Evolutionary conservation across 2,329 filamentous ascomycete species (phyloP).

Genomic region (Bipolaris zeicola): DNA sequence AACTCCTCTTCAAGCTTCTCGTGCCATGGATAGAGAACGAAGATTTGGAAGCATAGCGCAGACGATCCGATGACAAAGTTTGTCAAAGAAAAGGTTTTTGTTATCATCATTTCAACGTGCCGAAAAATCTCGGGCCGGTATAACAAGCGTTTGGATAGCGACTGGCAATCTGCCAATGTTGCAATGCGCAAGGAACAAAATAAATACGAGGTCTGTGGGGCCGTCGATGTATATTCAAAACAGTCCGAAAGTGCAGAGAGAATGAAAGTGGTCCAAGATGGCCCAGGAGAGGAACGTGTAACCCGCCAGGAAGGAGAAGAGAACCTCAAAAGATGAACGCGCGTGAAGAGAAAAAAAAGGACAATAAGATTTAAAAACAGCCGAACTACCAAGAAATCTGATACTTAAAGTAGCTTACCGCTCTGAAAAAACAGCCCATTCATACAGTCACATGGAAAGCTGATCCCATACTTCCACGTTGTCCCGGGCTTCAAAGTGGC

Average conservation of each 20-base stretch:
- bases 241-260: not conserved
- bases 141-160: not conserved
- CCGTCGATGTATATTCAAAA: too few relatives aligned
- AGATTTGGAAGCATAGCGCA: slow-evolving; percentile 70
- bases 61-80: slow-evolving; percentile 71
- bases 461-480: not conserved
- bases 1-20: slow-evolving; percentile 68
- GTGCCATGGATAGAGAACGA: slow-evolving; percentile 74
- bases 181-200: not conserved
- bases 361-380: not conserved
- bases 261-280: not conserved
- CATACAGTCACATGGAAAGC: slow-evolving; percentile 9
- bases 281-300: not conserved
- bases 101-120: slow-evolving; percentile 50
- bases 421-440: slow-evolving; percentile 6
- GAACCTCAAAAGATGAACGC: not conserved
- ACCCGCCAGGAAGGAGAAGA: not conserved
- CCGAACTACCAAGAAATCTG: not conserved
- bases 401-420: not conserved
- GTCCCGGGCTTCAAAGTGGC: slow-evolving; percentile 22
- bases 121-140: not conserved
- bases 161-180: not conserved
- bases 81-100: slow-evolving; percentile 62
- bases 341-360: not conserved
- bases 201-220: not conserved